Conservation (phyloP, 495 filamentous ascomycete species). For the Sphaerosporella brunnea region DNA sequence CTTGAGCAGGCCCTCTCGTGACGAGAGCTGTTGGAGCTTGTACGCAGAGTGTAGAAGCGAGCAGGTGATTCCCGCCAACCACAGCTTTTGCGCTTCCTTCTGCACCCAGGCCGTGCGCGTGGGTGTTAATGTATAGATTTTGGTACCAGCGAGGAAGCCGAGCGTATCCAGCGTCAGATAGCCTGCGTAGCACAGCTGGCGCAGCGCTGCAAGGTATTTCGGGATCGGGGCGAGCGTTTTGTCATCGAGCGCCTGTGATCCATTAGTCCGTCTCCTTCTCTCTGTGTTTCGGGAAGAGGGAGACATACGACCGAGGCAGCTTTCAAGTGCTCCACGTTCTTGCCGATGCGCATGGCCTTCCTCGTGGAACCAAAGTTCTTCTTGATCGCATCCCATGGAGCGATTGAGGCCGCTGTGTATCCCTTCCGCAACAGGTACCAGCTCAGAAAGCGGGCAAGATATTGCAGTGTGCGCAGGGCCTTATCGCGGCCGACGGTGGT, state of each 20-base stretch:
- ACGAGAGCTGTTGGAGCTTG: constrained; percentile 47
- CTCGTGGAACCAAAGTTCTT: constrained; percentile 80
- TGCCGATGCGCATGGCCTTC: constrained; percentile 80
- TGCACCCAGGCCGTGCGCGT: constrained; percentile 40
- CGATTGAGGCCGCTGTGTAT: constrained; percentile 47
- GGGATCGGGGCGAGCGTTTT: constrained; percentile 63
- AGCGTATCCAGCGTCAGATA: constrained; percentile 68
- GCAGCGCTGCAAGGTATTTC: constrained; percentile 66
- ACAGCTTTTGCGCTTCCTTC: constrained; percentile 61
- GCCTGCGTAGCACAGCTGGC: constrained; percentile 81
- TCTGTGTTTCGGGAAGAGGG: background rate
- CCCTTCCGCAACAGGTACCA: constrained; percentile 97
- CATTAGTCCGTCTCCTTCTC: no score
- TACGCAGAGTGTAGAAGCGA: constrained; percentile 61
- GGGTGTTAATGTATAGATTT: constrained; percentile 44
- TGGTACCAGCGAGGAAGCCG: constrained; percentile 56
- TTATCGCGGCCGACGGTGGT: constrained; percentile 95
- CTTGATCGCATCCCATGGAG: constrained; percentile 73
- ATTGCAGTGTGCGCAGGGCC: constrained; percentile 81
- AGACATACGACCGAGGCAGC: constrained; percentile 50
- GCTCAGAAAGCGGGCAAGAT: constrained; percentile 95
- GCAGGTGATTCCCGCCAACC: constrained; percentile 64
- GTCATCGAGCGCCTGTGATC: constrained; percentile 23
- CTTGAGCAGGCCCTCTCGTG: constrained; percentile 51
- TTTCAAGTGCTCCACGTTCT: constrained; percentile 89